A percentile compares a stretch with the other conserved stretches of the same genome.
Conservation (phyloP, 352 stramenopile genomes). For the Stramenopiles sp. region DNA sequence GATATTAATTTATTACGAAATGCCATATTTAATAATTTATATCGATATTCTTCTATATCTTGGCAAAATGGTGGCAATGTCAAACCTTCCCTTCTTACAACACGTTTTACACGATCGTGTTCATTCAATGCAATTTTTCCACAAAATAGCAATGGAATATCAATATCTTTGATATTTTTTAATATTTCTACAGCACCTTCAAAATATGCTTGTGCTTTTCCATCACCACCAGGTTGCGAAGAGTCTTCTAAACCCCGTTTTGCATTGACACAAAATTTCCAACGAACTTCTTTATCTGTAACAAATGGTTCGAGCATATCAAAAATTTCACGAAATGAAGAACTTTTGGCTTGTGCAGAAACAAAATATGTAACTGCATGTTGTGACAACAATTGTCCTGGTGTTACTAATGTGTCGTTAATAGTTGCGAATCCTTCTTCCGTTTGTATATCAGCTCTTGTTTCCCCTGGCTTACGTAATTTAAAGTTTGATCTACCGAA, state of each 20-base stretch:
- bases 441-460: background rate
- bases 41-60: background rate
- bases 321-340: slow-evolving; percentile 6
- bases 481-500: slow-evolving; percentile 4
- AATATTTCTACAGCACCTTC: slow-evolving; percentile 2
- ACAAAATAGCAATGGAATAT: slow-evolving; percentile 9
- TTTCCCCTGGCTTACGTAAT: slow-evolving; percentile 1
- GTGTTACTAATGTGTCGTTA: slow-evolving; percentile 6
- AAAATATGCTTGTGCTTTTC: slow-evolving; percentile 8
- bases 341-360: background rate
- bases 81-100: slow-evolving; percentile 3
- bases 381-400: background rate
- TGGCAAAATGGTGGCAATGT: background rate
- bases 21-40: background rate
- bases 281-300: background rate
- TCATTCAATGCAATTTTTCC: slow-evolving; percentile 9
- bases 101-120: slow-evolving; percentile 1
- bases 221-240: background rate
- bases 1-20: background rate
- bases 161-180: background rate
- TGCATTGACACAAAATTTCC: slow-evolving; percentile 7
- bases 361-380: slow-evolving; percentile 9
- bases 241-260: background rate
- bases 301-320: slow-evolving; percentile 3
- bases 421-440: slow-evolving; percentile 6